Percentiles rank a stretch among this genome's conserved stretches.
These are phyloP conservation scores for Penicillium rolfsii DNA, from an alignment of 2,329 filamentous ascomycete species.

Conservation along the genomic window DNA sequence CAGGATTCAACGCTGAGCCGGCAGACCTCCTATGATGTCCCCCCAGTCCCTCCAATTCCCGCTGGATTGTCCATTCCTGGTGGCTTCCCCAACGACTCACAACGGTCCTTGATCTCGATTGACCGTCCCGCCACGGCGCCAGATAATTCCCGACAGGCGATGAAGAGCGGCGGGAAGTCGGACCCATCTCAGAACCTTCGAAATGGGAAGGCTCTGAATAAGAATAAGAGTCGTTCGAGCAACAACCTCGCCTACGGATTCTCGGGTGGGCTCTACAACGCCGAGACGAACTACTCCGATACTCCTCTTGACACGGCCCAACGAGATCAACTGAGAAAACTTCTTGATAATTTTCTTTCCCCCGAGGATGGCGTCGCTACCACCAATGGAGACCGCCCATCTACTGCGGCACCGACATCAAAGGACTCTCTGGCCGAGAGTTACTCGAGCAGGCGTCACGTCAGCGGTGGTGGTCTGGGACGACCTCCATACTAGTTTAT, in stretches of 20 bases:
- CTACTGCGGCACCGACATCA: slow-evolving; percentile 15
- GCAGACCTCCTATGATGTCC: slow-evolving; percentile 40
- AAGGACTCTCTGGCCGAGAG: slow-evolving; percentile 15
- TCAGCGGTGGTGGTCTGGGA: slow-evolving; percentile 36
- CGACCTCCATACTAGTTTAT: slow-evolving; percentile 39
- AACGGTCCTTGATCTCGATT: slow-evolving; percentile 33
- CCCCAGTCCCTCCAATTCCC: slow-evolving; percentile 53
- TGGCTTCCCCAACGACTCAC: slow-evolving; percentile 46
- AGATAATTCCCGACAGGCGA: slow-evolving; percentile 27
- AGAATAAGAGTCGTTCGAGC: slow-evolving; percentile 42
- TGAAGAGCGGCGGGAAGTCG: slow-evolving; percentile 25
- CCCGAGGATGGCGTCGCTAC: slow-evolving; percentile 26
- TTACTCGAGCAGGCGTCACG: slow-evolving; percentile 27
- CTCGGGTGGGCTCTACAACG: slow-evolving; percentile 19
- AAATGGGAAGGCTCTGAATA: slow-evolving; percentile 35
- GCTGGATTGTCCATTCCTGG: slow-evolving; percentile 46
- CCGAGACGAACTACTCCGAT: slow-evolving; percentile 20
- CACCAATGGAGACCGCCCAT: slow-evolving; percentile 23
- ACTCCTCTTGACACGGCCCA: slow-evolving; percentile 25
- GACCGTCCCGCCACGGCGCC: slow-evolving; percentile 42
- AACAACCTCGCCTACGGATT: slow-evolving; percentile 32
- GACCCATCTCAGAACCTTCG: slow-evolving; percentile 20
- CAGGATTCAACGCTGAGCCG: slow-evolving; percentile 13
- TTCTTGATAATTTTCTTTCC: slow-evolving; percentile 43
- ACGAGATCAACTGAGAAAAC: slow-evolving; percentile 41